phyloP scores from a whole-genome alignment of 345 rosid genomes.

The Firmiana major region DNA sequence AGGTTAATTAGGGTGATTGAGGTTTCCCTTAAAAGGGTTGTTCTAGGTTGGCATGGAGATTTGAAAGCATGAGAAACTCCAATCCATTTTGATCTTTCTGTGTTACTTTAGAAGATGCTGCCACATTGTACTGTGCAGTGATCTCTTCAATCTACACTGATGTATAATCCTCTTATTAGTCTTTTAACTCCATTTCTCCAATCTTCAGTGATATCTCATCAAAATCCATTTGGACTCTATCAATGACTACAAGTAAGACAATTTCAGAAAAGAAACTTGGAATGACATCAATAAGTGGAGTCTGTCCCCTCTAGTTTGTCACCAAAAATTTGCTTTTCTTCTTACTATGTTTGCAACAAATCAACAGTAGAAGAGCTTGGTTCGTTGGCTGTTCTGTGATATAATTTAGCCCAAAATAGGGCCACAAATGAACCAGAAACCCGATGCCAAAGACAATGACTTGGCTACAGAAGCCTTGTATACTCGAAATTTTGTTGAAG shows the following conservation, averaged over 20 bases:
- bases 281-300: too few relatives aligned
- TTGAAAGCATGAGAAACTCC: not conserved
- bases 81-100: not conserved
- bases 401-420: too few relatives aligned
- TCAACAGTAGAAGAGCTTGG: too few relatives aligned
- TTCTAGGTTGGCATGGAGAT: not conserved
- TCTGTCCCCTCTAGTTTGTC: too few relatives aligned
- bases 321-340: too few relatives aligned
- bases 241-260: not conserved
- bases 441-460: too few relatives aligned
- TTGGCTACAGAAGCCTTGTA: too few relatives aligned
- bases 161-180: not conserved
- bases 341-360: too few relatives aligned
- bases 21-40: conserved; percentile 7
- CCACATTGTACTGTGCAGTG: not conserved
- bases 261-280: not conserved
- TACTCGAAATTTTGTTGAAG: too few relatives aligned
- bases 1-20: not conserved
- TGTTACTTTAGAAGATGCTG: not conserved
- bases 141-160: not conserved
- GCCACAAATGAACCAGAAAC: too few relatives aligned
- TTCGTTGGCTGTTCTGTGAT: too few relatives aligned
- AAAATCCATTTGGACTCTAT: not conserved
- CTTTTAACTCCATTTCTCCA: not conserved
- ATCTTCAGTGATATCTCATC: not conserved